Evolutionary conservation across 2,329 filamentous ascomycete species (phyloP).

Genomic region (Ophiobolus disseminans): DNA sequence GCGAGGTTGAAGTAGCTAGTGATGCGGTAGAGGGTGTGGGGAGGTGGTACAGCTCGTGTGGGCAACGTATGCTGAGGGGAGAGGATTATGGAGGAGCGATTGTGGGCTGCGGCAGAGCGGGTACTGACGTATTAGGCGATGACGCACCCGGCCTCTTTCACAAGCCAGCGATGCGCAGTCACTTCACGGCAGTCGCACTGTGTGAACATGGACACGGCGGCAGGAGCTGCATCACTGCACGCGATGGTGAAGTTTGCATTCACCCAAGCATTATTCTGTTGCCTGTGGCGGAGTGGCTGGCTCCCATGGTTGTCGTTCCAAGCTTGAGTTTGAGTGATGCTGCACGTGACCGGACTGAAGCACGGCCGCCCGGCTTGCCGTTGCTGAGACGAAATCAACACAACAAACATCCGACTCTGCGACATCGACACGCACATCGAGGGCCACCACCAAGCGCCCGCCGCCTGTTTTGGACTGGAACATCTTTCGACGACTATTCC

Average conservation of each 20-base stretch:
- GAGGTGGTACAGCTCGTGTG: constrained; percentile 10
- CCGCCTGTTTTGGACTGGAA: constrained; percentile 24
- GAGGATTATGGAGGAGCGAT: constrained; percentile 30
- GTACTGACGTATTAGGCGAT: constrained; percentile 44
- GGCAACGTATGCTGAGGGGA: constrained; percentile 27
- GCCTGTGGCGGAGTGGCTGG: background rate
- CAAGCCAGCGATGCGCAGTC: constrained; percentile 32
- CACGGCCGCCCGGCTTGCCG: constrained; percentile 9
- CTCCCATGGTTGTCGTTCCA: background rate
- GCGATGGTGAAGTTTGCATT: background rate
- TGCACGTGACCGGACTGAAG: background rate
- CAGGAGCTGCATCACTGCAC: constrained; percentile 5
- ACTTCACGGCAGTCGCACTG: constrained; percentile 5
- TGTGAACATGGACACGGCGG: background rate
- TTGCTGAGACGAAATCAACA: constrained; percentile 32
- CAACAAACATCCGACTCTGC: constrained; percentile 18
- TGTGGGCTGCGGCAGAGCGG: constrained; percentile 37
- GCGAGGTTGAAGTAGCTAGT: constrained; percentile 4
- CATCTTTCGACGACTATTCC: constrained; percentile 25
- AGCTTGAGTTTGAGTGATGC: background rate
- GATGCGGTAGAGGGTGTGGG: constrained; percentile 1
- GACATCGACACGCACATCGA: constrained; percentile 34
- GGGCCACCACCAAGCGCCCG: constrained; percentile 24
- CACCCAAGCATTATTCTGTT: background rate
- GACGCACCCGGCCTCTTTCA: constrained; percentile 27